Base-by-base conservation (phyloP, 345 rosid species). In the Schrenkiella parvula region DNA sequence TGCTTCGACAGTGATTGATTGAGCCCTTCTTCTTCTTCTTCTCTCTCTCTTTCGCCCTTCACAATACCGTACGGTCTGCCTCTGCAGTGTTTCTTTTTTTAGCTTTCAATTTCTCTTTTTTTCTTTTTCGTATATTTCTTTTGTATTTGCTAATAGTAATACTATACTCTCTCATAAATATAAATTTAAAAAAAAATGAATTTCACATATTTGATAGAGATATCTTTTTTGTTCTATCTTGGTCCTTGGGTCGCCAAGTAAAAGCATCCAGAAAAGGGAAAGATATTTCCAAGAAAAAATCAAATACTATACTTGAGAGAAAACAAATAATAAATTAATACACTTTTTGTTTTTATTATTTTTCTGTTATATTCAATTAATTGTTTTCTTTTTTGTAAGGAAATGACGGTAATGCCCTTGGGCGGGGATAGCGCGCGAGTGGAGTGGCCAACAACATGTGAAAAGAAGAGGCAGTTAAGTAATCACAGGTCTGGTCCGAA, bases 41-140 rank as follows among this genome's bases (percentile, higher is more conserved):
- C 63, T 72, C 77, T 78, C 73, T 70, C 39, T 51, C 72, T 38
- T 43, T 71, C 83, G 31, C 71, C 53, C 78, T 80, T 66, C 31
- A 31, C 12, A 58, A 71, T n/a, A 64, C 79, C 70, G 80, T 83
- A 83, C 82, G 77, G 72, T 74, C 72, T 63, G 63, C 74, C 39
- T 68, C 73, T 74, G 47, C 54, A 51, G 22, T 67, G 25, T 75
- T 68, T 68, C 70, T 34, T 52, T 68, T 55, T 62, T 74, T 66
- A 44, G 59, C 56, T 75, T 68, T 60, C 4, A 22, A 19, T 64
- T 26, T 66, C 8, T 37, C 41, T 28, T 11, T 34, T 1, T 14
- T 17, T 15, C 22, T 2, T 61, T 41, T 25, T 25, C 2, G 3
- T 38, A n/a, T n/a, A 0, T 60, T 37, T 21, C 2, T 5, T 31